Evolutionary conservation across 768 basidiomycete genomes (phyloP), one percentile per base, ranked within the genome.

Genomic region (Clitopilus hobsonii): DNA sequence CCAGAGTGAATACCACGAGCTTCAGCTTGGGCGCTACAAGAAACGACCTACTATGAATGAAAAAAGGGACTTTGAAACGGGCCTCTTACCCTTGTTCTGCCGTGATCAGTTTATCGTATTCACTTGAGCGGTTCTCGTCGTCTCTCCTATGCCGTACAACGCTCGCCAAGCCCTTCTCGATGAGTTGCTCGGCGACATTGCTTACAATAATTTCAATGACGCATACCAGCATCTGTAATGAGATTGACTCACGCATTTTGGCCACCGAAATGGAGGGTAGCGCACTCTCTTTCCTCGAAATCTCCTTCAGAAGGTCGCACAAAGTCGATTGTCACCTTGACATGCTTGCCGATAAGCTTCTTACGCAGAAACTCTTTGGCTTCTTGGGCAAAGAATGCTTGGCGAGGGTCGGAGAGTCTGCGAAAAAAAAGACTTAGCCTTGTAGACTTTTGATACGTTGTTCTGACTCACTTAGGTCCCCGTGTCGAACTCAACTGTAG

Each of bases 111-210:
- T 93, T 94, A 73, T 99, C 97, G 60, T 94, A 93, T 65, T 98
- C 96, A 5, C 88, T 80, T n/a, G 95, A 95, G 48, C 95, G 83
- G 62, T 95, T 91, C 69, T 98, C 96, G 65, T 98, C 96, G 61
- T 96, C 95, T 20, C 92, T 85, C 65, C 86, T 89, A 71, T 99
- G 96, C 47, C 96, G 86, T 24, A 98, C 85, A 8, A 90, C 88
- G 54, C 85, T 89, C 3, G 93, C 92, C 26, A 96, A 73, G 48
- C 97, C 96, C 64, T 93, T 94, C 65, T 98, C 97, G 51, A 98
- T 85, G 28, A 99, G 73, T 66, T 94, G 90, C 65, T 96, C 94
- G 0, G 95, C 90, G 51, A 98, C 75, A 65, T 97, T 98, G 52
- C 91, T 96, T 59, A n/a, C 5, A 51, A 22, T 13, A 24, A 30